Conservation (phyloP, 306 rosid genomes). For the Fragaria vesca region DNA sequence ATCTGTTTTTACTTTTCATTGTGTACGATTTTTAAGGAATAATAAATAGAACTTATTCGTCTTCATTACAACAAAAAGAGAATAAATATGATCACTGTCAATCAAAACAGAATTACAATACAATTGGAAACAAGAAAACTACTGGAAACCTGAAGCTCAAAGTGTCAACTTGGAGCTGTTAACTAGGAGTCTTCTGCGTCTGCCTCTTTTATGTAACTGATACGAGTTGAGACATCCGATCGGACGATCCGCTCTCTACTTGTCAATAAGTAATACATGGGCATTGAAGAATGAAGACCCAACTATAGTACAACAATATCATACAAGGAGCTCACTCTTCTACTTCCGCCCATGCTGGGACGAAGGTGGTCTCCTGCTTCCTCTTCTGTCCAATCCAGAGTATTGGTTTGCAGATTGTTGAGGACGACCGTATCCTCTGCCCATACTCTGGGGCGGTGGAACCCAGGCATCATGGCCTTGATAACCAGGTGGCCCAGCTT, state of each 20-base stretch:
- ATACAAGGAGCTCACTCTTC: slow-evolving; percentile 12
- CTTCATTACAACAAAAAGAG: not conserved
- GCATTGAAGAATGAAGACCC: slow-evolving; percentile 10
- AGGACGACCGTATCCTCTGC: slow-evolving; percentile 40
- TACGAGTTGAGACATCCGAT: not conserved
- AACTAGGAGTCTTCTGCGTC: not conserved
- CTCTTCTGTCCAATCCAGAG: slow-evolving; percentile 50
- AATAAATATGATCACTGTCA: not conserved
- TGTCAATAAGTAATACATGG: not conserved
- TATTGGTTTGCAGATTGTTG: slow-evolving; percentile 57
- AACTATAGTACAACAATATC: slow-evolving; percentile 40
- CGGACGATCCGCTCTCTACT: not conserved
- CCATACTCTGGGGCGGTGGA: slow-evolving; percentile 25
- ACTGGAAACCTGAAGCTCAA: not conserved
- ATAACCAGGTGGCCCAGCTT: slow-evolving; percentile 30
- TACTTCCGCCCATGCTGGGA: slow-evolving; percentile 47
- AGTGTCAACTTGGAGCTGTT: not conserved
- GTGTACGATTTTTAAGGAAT: not conserved
- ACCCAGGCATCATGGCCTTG: slow-evolving; percentile 33
- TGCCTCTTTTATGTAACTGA: not conserved
- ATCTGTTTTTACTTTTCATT: no score
- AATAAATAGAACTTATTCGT: not conserved
- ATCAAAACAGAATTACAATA: not conserved
- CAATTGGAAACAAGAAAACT: not conserved
- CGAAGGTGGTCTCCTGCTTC: slow-evolving; percentile 47